These are phyloP conservation scores for Lotus japonicus DNA, from an alignment of 306 rosid species.

Conservation along the genomic window DNA sequence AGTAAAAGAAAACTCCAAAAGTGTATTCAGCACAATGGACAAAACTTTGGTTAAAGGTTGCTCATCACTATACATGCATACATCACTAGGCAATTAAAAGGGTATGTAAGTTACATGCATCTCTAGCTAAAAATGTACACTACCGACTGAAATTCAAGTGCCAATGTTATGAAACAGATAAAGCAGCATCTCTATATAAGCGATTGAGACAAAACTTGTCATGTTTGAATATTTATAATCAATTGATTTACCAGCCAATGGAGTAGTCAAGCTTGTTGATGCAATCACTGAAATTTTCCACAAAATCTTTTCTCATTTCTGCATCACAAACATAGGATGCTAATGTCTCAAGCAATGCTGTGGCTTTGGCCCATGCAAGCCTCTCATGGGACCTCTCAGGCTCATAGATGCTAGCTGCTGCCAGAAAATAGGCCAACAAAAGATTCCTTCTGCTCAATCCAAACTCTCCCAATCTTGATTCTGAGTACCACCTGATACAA, in stretches of 20 bases:
- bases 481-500: conserved; percentile 64
- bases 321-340: conserved; percentile 32
- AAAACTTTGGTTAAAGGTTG: conserved; percentile 11
- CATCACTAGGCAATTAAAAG: background rate
- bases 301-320: conserved; percentile 38
- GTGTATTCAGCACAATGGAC: background rate
- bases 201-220: background rate
- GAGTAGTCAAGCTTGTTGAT: conserved; percentile 18
- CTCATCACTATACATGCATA: background rate
- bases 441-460: conserved; percentile 58
- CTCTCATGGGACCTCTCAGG: conserved; percentile 64
- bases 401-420: conserved; percentile 67
- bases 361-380: conserved; percentile 73
- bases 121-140: background rate
- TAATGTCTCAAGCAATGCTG: conserved; percentile 43
- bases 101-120: background rate
- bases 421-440: conserved; percentile 62
- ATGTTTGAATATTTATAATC: background rate
- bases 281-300: conserved; percentile 31
- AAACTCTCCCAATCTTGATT: conserved; percentile 47
- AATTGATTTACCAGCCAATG: conserved; percentile 23
- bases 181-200: background rate
- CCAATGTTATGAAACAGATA: background rate
- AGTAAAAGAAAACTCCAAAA: background rate
- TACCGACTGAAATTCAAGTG: background rate